These are phyloP conservation scores for Cucurbita ficifolia DNA, from an alignment of 306 rosid genomes.

Conservation along the genomic window DNA sequence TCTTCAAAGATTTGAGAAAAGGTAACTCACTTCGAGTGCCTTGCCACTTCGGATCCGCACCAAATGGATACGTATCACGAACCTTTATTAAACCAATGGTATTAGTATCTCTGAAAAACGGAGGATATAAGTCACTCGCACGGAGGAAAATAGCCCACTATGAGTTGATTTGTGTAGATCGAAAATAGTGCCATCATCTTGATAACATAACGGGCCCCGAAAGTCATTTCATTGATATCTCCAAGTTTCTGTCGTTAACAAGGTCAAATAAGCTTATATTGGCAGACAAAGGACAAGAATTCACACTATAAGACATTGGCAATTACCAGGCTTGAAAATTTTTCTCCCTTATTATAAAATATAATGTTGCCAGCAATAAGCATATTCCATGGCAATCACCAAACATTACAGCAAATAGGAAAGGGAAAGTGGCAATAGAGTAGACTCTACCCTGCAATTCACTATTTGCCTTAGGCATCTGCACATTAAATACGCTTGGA, in stretches of 20 bases:
- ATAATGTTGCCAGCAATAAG: conserved; percentile 54
- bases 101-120: conserved; percentile 40
- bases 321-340: conserved; percentile 45
- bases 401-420: conserved; percentile 86
- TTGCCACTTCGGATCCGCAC: conserved; percentile 27
- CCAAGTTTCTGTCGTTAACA: conserved; percentile 63
- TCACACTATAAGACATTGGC: conserved; percentile 10
- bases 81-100: conserved; percentile 23
- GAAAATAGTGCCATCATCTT: conserved; percentile 77
- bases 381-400: conserved; percentile 84
- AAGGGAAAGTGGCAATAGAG: conserved; percentile 59
- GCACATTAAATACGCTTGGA: not conserved
- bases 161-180: conserved; percentile 34
- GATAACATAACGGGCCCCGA: conserved; percentile 65
- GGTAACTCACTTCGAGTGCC: conserved; percentile 26
- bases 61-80: conserved; percentile 24
- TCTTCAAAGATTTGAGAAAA: conserved; percentile 27
- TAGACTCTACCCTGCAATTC: conserved; percentile 50
- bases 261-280: conserved; percentile 18
- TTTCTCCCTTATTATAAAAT: conserved; percentile 52
- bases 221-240: conserved; percentile 70
- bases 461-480: not conserved
- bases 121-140: conserved; percentile 3
- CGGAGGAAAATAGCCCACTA: not conserved
- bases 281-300: conserved; percentile 6